phyloP scores from a whole-genome alignment of 2,329 filamentous ascomycete genomes.

The Ustulina deusta region DNA sequence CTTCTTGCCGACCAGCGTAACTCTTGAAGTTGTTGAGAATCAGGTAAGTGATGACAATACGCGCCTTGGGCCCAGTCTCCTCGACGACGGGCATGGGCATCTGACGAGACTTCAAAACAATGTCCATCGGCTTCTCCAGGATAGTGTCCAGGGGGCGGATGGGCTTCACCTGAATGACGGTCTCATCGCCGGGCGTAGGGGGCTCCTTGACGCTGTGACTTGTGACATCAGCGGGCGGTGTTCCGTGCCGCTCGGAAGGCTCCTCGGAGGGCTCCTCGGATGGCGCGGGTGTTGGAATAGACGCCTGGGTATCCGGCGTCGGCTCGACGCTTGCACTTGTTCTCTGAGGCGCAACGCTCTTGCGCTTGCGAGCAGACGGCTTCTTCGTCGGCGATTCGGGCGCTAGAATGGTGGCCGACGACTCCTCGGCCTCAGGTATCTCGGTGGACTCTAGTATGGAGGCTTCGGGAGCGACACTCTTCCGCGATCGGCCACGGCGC shows the following conservation, averaged over 20 bases:
- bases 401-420: conserved; percentile 49
- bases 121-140: conserved; percentile 92
- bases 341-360: conserved; percentile 63
- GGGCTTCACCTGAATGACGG: conserved; percentile 70
- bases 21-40: conserved; percentile 98
- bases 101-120: conserved; percentile 86
- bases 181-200: conserved; percentile 61
- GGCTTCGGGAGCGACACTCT: conserved; percentile 48
- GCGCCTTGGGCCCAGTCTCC: conserved; percentile 80
- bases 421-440: conserved; percentile 67
- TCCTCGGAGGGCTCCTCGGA: conserved; percentile 67
- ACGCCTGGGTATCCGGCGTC: conserved; percentile 55
- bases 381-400: conserved; percentile 56
- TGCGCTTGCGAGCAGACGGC: conserved; percentile 74
- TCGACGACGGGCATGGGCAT: conserved; percentile 76
- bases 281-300: conserved; percentile 63
- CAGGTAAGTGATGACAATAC: conserved; percentile 92
- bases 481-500: conserved; percentile 55
- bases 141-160: conserved; percentile 81
- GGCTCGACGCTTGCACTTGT: conserved; percentile 56
- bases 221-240: conserved; percentile 81
- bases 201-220: conserved; percentile 73
- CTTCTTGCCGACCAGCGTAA: conserved; percentile 94
- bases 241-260: conserved; percentile 61
- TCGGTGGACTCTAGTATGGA: conserved; percentile 71